Percentiles rank a stretch among this genome's conserved stretches.
Conservation (phyloP, 2,329 filamentous ascomycete species). For the Claviceps paspali region DNA sequence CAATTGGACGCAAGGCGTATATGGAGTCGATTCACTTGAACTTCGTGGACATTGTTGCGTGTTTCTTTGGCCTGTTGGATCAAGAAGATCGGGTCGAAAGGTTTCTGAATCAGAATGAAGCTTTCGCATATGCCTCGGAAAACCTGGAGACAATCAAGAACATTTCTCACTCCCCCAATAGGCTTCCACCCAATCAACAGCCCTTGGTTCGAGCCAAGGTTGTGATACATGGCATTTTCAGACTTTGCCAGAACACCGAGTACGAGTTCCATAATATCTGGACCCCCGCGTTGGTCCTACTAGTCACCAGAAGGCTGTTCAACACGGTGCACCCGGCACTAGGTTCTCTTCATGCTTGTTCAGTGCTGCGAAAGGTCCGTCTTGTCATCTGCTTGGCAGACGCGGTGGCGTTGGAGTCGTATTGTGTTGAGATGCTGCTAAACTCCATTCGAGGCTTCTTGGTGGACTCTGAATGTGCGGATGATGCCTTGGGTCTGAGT, state of each 20-base stretch:
- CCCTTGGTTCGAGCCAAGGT: conserved; percentile 72
- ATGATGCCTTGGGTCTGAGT: conserved; percentile 75
- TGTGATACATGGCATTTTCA: conserved; percentile 57
- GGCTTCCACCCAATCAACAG: conserved; percentile 65
- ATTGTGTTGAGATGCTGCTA: conserved; percentile 81
- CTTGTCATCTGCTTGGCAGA: conserved; percentile 70
- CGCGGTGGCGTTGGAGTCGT: conserved; percentile 54
- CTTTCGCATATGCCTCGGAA: conserved; percentile 44
- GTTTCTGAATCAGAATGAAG: conserved; percentile 43
- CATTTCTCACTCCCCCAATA: conserved; percentile 48
- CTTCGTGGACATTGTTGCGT: conserved; percentile 62
- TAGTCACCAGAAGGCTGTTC: conserved; percentile 61
- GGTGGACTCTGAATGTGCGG: conserved; percentile 71
- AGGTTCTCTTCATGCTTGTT: conserved; percentile 74
- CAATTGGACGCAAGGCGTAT: conserved; percentile 53
- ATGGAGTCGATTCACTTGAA: conserved; percentile 46
- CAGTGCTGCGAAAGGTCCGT: conserved; percentile 72
- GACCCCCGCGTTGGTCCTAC: conserved; percentile 59
- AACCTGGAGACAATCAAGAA: conserved; percentile 54
- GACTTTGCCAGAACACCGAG: conserved; percentile 59
- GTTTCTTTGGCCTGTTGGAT: conserved; percentile 62
- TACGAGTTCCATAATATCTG: conserved; percentile 53
- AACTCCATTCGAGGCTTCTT: conserved; percentile 67
- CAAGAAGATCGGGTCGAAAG: conserved; percentile 62
- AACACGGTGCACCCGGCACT: conserved; percentile 70